Conservation (phyloP, 169 alveolate genomes). For the Perkinsus marinus region DNA sequence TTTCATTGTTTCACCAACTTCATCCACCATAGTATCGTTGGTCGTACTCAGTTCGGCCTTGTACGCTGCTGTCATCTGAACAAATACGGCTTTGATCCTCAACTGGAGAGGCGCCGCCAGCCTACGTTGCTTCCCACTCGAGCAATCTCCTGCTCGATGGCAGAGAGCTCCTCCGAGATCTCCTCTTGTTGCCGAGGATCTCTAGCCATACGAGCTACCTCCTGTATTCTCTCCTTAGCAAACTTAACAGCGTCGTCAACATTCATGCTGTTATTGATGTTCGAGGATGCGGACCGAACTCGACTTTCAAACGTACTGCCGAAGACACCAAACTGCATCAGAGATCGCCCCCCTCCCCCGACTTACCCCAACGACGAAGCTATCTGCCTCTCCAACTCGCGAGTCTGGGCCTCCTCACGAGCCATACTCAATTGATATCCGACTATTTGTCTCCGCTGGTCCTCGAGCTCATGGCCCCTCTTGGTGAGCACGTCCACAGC, state of each 20-base stretch:
- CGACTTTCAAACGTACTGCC: not conserved
- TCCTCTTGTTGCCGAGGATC: not conserved
- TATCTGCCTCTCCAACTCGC: not conserved
- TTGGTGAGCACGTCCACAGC: not conserved
- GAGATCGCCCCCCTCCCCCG: not conserved
- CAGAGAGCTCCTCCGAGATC: not conserved
- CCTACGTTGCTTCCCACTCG: not conserved
- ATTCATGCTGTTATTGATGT: not conserved
- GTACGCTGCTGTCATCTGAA: not conserved
- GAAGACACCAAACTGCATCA: not conserved
- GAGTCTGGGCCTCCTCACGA: not conserved
- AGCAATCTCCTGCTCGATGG: not conserved
- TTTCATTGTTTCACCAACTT: not conserved
- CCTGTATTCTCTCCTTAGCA: not conserved
- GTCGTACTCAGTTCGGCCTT: not conserved
- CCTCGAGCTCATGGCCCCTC: not conserved
- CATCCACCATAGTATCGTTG: not conserved
- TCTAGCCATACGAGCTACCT: not conserved
- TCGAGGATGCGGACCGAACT: not conserved
- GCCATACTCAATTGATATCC: not conserved
- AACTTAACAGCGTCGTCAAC: not conserved
- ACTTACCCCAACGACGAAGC: not conserved
- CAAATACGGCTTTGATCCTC: not conserved
- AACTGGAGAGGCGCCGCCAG: not conserved
- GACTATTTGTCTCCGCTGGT: not conserved